Base-by-base conservation (phyloP, 2,329 filamentous ascomycete genomes). In the Rhinocladiella mackenziei region DNA sequence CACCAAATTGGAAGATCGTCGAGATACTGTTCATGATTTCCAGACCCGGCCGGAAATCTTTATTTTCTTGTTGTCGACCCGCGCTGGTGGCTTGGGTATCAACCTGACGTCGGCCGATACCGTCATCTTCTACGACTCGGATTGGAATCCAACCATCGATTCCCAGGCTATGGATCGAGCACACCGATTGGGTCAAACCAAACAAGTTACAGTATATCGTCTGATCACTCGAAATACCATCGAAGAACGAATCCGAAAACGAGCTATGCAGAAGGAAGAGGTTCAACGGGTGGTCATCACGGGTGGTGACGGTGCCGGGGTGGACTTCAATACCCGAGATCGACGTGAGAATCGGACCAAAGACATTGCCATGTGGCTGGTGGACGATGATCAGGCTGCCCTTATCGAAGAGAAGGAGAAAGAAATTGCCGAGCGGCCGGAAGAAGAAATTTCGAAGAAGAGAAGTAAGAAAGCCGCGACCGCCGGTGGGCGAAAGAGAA, bases 121-220 rank as follows among this genome's bases (percentile, higher is more conserved):
- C 0, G 92, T 98, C 68, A 97, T 98, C 67, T 98, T 98, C 72
- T 98, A 98, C 75, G 92, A 98, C 64, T 94, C 88, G 8, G 92
- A 98, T 66, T 98, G 92, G 92, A 98, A 98, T 65, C 92, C 92
- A 0, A 97, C 92, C 3, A 97, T 97, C 60, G 92, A 98, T 65
- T 94, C 87, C 40, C 92, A 98, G 66, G 92, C 92, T 67, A 97
- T 97, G 92, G 92, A 98, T 67, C 86, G 92, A 65, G 92, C 92
- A 9, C 92, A 98, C 79, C 87, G 92, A 78, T 79, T 98, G 25
- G 92, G 92, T 37, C 91, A 98, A 67, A 97, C 91, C 2, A 81
- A 80, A 56, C 92, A 98, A 68, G 92, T 98, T 45, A 96, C 89
- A 0, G 92, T 98, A 8, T 98, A 97, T 67, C 87, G 92, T 54